These are phyloP conservation scores for Apostasia shenzhenica DNA, from an alignment of 106 monocot species.

Conservation along the genomic window DNA sequence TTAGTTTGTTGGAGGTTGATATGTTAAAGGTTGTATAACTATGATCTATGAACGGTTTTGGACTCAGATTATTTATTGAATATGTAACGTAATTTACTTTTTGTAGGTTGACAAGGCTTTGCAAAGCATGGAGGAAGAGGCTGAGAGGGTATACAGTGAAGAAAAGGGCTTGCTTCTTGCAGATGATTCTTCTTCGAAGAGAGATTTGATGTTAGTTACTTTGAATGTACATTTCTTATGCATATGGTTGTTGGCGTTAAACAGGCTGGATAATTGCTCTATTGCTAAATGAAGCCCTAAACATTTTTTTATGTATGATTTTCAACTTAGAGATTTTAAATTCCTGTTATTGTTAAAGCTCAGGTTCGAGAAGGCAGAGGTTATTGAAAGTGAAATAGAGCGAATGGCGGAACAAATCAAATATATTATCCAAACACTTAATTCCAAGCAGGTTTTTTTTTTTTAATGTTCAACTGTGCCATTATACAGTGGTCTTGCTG, in stretches of 20 bases:
- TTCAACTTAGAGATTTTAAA: background rate
- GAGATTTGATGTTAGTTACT: constrained; percentile 76
- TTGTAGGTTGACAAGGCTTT: constrained; percentile 83
- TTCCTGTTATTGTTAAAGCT: background rate
- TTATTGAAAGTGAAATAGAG: constrained; percentile 78
- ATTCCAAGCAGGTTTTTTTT: constrained; percentile 69
- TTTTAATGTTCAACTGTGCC: background rate
- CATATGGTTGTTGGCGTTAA: too few species aligned
- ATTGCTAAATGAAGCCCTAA: too few species aligned
- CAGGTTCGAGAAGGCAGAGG: constrained; percentile 92
- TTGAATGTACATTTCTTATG: background rate
- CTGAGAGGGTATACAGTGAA: constrained; percentile 71
- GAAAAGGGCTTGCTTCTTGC: constrained; percentile 71
- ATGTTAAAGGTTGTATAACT: too few species aligned
- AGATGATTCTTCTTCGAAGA: constrained; percentile 68
- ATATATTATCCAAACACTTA: constrained; percentile 74
- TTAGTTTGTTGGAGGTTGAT: too few species aligned
- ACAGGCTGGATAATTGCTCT: too few species aligned
- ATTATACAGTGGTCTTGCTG: background rate
- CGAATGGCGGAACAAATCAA: constrained; percentile 90
- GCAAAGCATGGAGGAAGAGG: constrained; percentile 90
- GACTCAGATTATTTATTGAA: too few species aligned
- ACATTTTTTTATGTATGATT: background rate
- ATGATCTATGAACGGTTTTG: too few species aligned
- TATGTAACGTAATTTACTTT: background rate